Evolutionary conservation across 306 rosid species (phyloP).

Genomic region (Gleditsia sinensis): DNA sequence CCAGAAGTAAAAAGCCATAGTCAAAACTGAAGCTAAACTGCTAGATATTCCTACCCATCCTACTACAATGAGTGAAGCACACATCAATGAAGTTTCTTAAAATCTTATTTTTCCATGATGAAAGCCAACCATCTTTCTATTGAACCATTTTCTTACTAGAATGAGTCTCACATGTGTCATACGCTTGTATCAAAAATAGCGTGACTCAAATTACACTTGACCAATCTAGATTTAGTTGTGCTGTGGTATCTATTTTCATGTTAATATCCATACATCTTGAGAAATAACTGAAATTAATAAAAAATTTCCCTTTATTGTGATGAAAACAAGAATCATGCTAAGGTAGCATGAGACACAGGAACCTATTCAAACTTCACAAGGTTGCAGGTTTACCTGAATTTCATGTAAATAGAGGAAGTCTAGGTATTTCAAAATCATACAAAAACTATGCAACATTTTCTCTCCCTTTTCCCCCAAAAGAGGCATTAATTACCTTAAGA

Average conservation of each 20-base stretch:
- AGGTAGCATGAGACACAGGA: slow-evolving; percentile 5
- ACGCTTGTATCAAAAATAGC: neutral
- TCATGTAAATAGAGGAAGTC: slow-evolving; percentile 2
- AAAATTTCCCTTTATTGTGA: neutral
- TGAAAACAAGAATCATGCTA: slow-evolving; percentile 11
- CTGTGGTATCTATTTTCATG: neutral
- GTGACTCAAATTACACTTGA: neutral
- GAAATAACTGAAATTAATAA: neutral
- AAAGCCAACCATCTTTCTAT: neutral
- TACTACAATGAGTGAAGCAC: slow-evolving; percentile 1
- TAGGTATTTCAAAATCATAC: neutral
- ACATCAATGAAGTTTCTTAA: neutral
- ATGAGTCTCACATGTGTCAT: neutral
- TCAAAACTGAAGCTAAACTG: neutral
- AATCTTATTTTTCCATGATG: neutral
- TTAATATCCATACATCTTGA: neutral
- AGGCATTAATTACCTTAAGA: slow-evolving; percentile 69
- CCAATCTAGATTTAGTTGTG: neutral
- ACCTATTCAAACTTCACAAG: neutral
- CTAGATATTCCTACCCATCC: neutral
- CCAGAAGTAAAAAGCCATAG: neutral
- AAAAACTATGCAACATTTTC: neutral
- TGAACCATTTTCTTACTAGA: too few relatives aligned
- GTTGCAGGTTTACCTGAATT: slow-evolving; percentile 2
- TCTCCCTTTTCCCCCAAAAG: neutral